Percentiles rank a stretch among this genome's conserved stretches.
Evolutionary conservation across 192 early-diverging fungal species (phyloP).

Genomic region (Coemansia sp.): DNA sequence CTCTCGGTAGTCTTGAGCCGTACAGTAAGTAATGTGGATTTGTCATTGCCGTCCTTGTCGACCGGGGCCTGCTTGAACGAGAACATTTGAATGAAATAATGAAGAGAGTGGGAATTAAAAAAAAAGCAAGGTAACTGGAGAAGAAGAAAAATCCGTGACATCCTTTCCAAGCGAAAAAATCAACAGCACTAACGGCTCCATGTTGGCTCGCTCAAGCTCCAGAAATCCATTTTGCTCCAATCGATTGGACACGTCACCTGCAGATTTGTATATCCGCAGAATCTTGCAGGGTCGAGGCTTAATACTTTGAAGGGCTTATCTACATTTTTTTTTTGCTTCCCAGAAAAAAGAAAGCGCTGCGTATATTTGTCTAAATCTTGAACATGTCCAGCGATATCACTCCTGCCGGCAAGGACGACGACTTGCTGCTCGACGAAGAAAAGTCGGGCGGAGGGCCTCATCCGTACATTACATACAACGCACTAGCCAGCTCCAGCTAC

Average conservation of each 20-base stretch:
- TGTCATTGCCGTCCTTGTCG: conserved; percentile 38
- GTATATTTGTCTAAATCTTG: neutral
- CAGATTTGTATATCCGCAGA: neutral
- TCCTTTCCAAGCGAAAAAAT: neutral
- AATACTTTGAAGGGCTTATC: neutral
- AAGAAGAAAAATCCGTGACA: neutral
- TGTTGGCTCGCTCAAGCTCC: neutral
- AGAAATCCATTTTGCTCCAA: neutral
- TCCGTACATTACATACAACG: conserved; percentile 20
- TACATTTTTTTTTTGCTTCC: neutral
- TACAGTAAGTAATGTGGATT: conserved; percentile 38
- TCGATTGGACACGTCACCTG: neutral
- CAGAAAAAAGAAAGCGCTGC: neutral
- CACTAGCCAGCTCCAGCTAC: conserved; percentile 17
- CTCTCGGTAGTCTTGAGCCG: conserved; percentile 51
- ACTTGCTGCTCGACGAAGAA: conserved; percentile 2
- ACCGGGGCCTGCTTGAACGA: conserved; percentile 28
- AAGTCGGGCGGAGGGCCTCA: neutral
- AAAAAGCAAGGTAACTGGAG: too few relatives aligned
- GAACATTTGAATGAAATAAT: conserved; percentile 16
- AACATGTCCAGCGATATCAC: neutral
- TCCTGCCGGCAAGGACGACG: neutral
- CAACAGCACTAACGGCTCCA: neutral
- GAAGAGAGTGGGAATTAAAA: neutral
- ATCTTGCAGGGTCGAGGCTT: neutral